These are phyloP conservation scores for Cadophora sp. DNA, from an alignment of 2,329 filamentous ascomycete species.

Conservation along the genomic window DNA sequence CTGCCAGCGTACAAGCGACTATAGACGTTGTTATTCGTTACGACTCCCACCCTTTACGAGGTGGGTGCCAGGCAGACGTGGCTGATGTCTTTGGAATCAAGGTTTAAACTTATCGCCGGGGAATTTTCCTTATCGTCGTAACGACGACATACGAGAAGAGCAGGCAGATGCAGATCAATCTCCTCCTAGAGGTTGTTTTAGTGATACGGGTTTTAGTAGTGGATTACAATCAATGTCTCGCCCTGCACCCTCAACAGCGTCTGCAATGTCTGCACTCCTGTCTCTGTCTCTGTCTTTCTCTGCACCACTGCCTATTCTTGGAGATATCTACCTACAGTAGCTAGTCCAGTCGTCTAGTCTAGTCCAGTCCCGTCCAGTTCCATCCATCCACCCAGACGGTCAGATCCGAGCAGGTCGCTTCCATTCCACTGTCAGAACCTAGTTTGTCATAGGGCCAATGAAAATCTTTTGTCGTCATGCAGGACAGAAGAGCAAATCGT, in stretches of 20 bases:
- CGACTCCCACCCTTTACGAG: neutral
- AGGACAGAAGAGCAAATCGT: neutral
- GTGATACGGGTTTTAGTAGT: too few species aligned
- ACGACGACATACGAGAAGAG: neutral
- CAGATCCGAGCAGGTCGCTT: constrained; percentile 9
- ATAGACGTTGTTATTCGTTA: neutral
- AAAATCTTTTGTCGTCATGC: constrained; percentile 11
- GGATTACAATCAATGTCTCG: neutral
- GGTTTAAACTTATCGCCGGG: neutral
- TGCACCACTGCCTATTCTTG: constrained; percentile 9
- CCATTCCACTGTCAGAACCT: constrained; percentile 19
- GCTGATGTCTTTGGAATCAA: neutral
- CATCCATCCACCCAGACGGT: neutral
- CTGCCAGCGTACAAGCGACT: neutral
- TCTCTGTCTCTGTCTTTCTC: neutral
- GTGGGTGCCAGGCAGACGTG: neutral
- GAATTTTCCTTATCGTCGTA: constrained; percentile 11
- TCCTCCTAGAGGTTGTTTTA: too few species aligned
- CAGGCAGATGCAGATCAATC: neutral
- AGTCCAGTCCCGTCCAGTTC: neutral
- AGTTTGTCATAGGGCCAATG: constrained; percentile 9
- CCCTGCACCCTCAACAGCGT: too few species aligned
- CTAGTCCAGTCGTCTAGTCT: neutral
- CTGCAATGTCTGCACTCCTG: too few species aligned
- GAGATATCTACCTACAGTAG: neutral